These are phyloP conservation scores for Penicillium cinerascens DNA, from an alignment of 495 filamentous ascomycete species.

Conservation along the genomic window DNA sequence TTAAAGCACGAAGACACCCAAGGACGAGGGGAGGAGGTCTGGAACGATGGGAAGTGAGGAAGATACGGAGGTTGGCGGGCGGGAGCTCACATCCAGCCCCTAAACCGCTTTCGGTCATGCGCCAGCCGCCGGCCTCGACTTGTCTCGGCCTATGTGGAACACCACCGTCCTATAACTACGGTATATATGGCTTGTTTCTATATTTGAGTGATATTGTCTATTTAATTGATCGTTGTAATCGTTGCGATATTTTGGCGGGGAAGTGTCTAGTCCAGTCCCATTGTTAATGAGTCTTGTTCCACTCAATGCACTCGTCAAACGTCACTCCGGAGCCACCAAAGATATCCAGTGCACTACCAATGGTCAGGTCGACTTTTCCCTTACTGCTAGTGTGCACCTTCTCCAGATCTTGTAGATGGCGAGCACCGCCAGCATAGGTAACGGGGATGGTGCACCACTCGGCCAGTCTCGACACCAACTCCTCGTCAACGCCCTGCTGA, in stretches of 20 bases:
- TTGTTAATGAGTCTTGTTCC: conserved; percentile 58
- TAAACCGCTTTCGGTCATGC: conserved; percentile 35
- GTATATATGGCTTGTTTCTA: not conserved
- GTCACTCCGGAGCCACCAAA: conserved; percentile 85
- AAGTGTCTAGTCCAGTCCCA: not conserved
- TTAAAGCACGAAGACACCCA: not conserved
- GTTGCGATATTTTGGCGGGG: not conserved
- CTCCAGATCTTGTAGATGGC: conserved; percentile 73
- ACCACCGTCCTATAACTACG: not conserved
- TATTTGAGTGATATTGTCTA: not conserved
- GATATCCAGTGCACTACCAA: conserved; percentile 92
- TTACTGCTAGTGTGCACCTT: conserved; percentile 70
- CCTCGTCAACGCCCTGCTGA: conserved; percentile 84
- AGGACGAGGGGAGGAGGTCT: not conserved
- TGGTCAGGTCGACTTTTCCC: conserved; percentile 88
- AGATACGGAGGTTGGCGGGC: conserved; percentile 31
- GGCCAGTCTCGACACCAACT: conserved; percentile 71
- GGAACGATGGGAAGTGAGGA: conserved; percentile 15
- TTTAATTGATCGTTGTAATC: not conserved
- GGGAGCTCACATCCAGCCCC: conserved; percentile 25
- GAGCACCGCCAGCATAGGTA: conserved; percentile 93
- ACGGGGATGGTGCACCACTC: conserved; percentile 87
- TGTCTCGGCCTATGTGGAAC: not conserved
- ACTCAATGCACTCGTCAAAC: conserved; percentile 82
- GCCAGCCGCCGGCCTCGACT: not conserved